A percentile compares a stretch with the other conserved stretches of the same genome.
Conservation (phyloP, 345 rosid genomes). For the Rhizophora mangle region DNA sequence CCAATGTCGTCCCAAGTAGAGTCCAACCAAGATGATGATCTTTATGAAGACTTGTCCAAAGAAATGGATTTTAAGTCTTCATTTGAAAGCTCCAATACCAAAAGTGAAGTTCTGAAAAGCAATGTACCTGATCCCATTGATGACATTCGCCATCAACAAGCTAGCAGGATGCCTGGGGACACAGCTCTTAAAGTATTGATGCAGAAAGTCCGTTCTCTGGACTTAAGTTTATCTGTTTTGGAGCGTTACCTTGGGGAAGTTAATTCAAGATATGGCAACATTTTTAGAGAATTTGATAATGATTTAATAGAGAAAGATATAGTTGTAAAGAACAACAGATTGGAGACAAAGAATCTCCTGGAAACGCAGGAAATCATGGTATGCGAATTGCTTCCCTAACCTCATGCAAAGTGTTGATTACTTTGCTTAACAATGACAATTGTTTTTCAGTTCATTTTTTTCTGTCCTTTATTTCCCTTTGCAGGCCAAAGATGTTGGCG, state of each 20-base stretch:
- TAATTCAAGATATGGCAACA: conserved; percentile 62
- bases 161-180: conserved; percentile 90
- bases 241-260: conserved; percentile 86
- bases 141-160: conserved; percentile 72
- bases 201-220: conserved; percentile 89
- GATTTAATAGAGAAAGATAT: conserved; percentile 57
- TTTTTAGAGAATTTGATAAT: conserved; percentile 66
- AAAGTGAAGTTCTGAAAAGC: conserved; percentile 35
- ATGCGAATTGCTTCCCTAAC: conserved; percentile 23
- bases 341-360: conserved; percentile 45
- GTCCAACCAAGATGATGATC: conserved; percentile 31
- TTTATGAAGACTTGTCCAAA: conserved; percentile 25
- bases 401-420: not conserved
- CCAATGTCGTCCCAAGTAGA: conserved; percentile 32
- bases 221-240: conserved; percentile 73
- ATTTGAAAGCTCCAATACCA: conserved; percentile 32
- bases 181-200: conserved; percentile 80
- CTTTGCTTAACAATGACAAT: not conserved
- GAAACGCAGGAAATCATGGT: conserved; percentile 54
- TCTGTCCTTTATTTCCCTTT: conserved; percentile 7
- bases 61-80: conserved; percentile 35
- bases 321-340: conserved; percentile 44
- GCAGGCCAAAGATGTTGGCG: conserved; percentile 63
- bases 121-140: conserved; percentile 45
- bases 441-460: conserved; percentile 2